Evolutionary conservation across 208 protist genomes (phyloP).

Genomic region (Trichomonas vaginalis): DNA sequence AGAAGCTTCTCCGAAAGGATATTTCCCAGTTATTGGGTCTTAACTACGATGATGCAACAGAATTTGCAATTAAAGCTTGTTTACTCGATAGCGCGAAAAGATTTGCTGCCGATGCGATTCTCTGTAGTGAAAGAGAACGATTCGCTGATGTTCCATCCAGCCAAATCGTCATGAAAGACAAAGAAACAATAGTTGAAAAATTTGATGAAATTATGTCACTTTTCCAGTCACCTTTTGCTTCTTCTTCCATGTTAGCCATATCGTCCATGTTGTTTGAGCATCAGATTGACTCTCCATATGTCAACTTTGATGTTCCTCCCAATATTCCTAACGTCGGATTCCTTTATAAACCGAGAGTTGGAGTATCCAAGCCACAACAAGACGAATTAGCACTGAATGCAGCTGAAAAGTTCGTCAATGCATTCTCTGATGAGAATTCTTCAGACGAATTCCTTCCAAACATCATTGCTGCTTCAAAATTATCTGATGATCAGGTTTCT

Average conservation of each 20-base stretch:
- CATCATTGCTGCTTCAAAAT: neutral
- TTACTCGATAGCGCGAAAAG: neutral
- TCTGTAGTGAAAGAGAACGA: neutral
- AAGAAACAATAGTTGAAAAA: neutral
- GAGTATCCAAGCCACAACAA: neutral
- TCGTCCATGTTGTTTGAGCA: neutral
- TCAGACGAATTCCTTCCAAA: neutral
- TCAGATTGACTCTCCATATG: neutral
- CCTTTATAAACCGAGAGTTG: neutral
- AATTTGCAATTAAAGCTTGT: neutral
- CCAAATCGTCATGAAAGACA: neutral
- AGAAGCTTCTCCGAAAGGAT: neutral
- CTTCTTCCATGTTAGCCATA: neutral
- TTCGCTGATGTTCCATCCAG: neutral
- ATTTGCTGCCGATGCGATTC: neutral
- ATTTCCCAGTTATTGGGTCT: neutral
- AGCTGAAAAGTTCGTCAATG: neutral
- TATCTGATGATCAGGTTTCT: neutral
- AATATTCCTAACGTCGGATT: neutral
- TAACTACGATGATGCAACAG: neutral
- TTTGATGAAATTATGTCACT: neutral
- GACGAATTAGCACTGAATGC: neutral
- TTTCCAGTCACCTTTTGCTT: neutral
- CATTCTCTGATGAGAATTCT: neutral
- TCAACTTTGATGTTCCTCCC: neutral